Conservation (phyloP, 2,329 filamentous ascomycete genomes). For the Cladobotryum mycophilum region DNA sequence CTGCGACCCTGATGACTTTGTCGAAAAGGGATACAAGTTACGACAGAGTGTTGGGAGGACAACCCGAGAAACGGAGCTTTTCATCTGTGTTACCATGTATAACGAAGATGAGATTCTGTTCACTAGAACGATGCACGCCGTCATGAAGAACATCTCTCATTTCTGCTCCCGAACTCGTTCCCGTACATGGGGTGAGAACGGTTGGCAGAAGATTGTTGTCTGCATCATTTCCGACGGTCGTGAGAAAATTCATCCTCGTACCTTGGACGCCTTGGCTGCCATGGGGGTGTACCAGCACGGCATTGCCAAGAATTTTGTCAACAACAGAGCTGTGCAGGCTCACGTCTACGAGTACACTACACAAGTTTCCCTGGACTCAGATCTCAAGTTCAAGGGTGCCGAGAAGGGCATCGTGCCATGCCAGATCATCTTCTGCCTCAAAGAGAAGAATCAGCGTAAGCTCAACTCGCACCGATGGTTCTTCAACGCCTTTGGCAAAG, state of each 20-base stretch:
- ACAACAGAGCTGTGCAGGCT: conserved; percentile 88
- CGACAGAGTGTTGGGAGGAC: conserved; percentile 84
- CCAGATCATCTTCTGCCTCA: conserved; percentile 97
- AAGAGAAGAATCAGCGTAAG: conserved; percentile 97
- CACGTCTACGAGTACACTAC: conserved; percentile 99
- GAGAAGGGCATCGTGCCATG: conserved; percentile 98
- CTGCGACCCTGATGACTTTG: conserved; percentile 92
- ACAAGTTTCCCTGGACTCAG: conserved; percentile 89
- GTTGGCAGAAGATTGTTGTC: conserved; percentile 99
- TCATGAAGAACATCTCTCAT: conserved; percentile 97
- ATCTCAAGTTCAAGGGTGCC: conserved; percentile 97
- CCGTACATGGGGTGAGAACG: conserved; percentile 91
- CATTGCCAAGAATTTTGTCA: conserved; percentile 97
- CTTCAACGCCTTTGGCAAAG: conserved; percentile 94
- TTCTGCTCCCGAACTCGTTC: conserved; percentile 91
- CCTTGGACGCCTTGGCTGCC: conserved; percentile 86
- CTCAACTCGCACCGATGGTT: conserved; percentile 99
- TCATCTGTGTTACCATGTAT: conserved; percentile 98
- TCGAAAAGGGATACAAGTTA: conserved; percentile 80
- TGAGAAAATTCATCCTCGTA: conserved; percentile 82
- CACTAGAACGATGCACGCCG: conserved; percentile 94
- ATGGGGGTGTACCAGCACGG: conserved; percentile 98
- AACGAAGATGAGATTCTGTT: conserved; percentile 98
- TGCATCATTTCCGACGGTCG: conserved; percentile 94
- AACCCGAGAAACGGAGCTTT: conserved; percentile 83